Evolutionary conservation across 805 yeast species (phyloP).

Genomic region (Candida xiaguanensis): DNA sequence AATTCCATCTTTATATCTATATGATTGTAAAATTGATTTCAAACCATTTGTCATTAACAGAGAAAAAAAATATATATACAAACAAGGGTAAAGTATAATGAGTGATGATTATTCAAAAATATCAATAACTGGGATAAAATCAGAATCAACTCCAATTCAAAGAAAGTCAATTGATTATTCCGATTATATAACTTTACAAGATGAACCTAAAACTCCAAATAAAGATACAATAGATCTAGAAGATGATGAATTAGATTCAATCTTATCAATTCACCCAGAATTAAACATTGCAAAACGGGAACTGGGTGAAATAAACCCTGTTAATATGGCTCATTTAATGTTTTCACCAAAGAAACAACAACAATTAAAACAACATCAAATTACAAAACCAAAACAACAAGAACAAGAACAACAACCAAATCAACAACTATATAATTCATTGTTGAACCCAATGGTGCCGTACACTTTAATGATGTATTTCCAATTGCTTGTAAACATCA

Average conservation of each 20-base stretch:
- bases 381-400: background rate
- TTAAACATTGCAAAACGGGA: constrained; percentile 14
- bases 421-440: background rate
- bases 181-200: constrained; percentile 1
- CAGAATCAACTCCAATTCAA: constrained; percentile 8
- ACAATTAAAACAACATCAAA: background rate
- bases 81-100: background rate
- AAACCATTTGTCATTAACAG: constrained; percentile 7
- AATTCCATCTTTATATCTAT: constrained; percentile 9
- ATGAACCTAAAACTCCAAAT: background rate
- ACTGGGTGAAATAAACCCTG: constrained; percentile 25
- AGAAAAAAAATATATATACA: background rate
- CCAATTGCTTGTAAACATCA: constrained; percentile 57
- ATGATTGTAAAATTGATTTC: constrained; percentile 16
- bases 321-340: constrained; percentile 28
- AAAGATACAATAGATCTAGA: constrained; percentile 1
- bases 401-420: background rate
- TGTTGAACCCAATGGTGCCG: constrained; percentile 48
- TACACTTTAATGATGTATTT: constrained; percentile 57
- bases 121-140: constrained; percentile 3
- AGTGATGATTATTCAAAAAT: constrained; percentile 5
- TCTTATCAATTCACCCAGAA: constrained; percentile 17
- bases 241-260: constrained; percentile 10
- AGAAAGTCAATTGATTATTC: constrained; percentile 5
- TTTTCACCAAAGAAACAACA: constrained; percentile 29